Percentiles rank a stretch among this genome's conserved stretches.
Conservation (phyloP, 768 basidiomycete genomes). For the Tylopilus intermedius region DNA sequence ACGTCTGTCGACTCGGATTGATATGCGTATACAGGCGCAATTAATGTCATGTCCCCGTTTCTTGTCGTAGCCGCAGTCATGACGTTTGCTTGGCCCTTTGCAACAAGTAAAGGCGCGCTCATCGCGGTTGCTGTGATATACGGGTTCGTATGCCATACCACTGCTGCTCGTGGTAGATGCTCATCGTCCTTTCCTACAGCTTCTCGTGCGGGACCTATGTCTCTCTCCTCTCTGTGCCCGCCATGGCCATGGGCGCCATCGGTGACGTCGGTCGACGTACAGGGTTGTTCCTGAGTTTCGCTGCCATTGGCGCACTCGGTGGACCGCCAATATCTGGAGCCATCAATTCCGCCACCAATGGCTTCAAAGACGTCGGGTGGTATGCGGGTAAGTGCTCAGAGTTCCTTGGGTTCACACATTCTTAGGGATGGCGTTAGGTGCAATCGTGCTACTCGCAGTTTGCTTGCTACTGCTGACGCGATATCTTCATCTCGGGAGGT, state of each 20-base stretch:
- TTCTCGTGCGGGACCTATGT: slow-evolving; percentile 61
- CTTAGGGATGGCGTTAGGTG: slow-evolving; percentile 20
- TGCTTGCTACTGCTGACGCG: slow-evolving; percentile 37
- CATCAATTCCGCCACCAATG: slow-evolving; percentile 49
- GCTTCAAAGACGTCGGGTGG: slow-evolving; percentile 33
- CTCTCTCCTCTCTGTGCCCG: slow-evolving; percentile 50
- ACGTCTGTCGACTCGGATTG: background rate
- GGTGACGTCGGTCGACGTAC: slow-evolving; percentile 60
- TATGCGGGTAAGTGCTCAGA: slow-evolving; percentile 36
- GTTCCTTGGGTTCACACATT: background rate
- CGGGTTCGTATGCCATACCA: slow-evolving; percentile 41
- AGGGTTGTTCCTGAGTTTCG: slow-evolving; percentile 59
- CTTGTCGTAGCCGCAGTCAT: slow-evolving; percentile 50
- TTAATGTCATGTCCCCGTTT: slow-evolving; percentile 68
- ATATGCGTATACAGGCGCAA: slow-evolving; percentile 39
- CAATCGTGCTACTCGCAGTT: slow-evolving; percentile 39
- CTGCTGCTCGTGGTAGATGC: background rate
- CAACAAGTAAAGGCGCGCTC: slow-evolving; percentile 37
- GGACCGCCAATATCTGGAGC: slow-evolving; percentile 75
- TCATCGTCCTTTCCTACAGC: slow-evolving; percentile 27
- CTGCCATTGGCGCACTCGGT: slow-evolving; percentile 57
- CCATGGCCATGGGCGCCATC: slow-evolving; percentile 55
- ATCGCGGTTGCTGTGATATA: slow-evolving; percentile 57
- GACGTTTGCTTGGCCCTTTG: slow-evolving; percentile 72
- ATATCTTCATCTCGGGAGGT: slow-evolving; percentile 35